phyloP scores from a whole-genome alignment of 352 stramenopile genomes.

The Phytophthora constricta region DNA sequence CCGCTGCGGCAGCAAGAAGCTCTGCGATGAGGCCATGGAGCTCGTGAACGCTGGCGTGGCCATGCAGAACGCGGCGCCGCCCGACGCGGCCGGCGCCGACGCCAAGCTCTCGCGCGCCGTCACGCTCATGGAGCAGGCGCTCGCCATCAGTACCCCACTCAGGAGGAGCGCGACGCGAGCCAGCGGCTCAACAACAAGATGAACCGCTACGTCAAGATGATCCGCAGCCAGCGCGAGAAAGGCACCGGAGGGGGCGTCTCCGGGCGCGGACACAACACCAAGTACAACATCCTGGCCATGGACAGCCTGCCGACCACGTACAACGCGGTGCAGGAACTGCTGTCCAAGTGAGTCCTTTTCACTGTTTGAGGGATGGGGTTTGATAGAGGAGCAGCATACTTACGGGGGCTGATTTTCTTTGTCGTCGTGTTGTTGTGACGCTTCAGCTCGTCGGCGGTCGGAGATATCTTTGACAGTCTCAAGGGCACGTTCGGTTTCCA shows the following conservation, averaged over 20 bases:
- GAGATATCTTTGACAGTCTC: conserved; percentile 92
- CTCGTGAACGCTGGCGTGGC: conserved; percentile 83
- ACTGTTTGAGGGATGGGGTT: background rate
- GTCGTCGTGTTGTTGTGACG: conserved; percentile 12
- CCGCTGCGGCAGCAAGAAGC: conserved; percentile 70
- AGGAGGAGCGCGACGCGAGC: conserved; percentile 77
- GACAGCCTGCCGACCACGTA: conserved; percentile 70
- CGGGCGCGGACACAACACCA: conserved; percentile 45
- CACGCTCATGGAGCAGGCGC: conserved; percentile 76
- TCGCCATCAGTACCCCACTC: conserved; percentile 77
- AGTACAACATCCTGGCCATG: conserved; percentile 81
- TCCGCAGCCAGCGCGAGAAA: conserved; percentile 79
- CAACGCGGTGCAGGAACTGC: conserved; percentile 60
- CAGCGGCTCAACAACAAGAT: conserved; percentile 86
- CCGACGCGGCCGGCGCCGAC: conserved; percentile 58
- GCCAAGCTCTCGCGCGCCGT: conserved; percentile 75
- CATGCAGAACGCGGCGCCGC: conserved; percentile 74
- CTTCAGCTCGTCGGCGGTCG: conserved; percentile 52
- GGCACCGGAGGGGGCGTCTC: conserved; percentile 33
- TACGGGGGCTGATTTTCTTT: conserved; percentile 13
- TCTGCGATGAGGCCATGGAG: conserved; percentile 84
- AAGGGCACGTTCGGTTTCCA: conserved; percentile 97
- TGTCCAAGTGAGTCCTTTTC: conserved; percentile 49
- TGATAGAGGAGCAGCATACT: too few species aligned
- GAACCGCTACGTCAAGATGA: conserved; percentile 90